Evolutionary conservation across 2,329 filamentous ascomycete species (phyloP).

Genomic region (Penicillium sp.): DNA sequence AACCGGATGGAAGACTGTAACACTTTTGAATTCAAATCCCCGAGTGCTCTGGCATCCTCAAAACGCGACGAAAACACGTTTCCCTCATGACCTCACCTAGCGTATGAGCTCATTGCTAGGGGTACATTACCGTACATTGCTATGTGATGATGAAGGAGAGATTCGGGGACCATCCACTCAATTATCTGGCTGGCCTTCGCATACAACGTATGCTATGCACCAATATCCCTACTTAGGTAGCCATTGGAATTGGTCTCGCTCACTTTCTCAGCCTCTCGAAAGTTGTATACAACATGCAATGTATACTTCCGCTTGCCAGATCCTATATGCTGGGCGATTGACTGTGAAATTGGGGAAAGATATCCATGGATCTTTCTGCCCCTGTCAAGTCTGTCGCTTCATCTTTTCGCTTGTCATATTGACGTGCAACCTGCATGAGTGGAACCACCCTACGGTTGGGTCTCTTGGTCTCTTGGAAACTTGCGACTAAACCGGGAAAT

Average conservation of each 20-base stretch:
- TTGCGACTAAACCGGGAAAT: not conserved
- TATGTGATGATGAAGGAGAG: not conserved
- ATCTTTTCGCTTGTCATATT: not conserved
- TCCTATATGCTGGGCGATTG: not conserved
- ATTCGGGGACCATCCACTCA: not conserved
- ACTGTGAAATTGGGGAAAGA: not conserved
- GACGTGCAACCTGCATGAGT: constrained; percentile 9
- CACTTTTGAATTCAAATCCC: constrained; percentile 17
- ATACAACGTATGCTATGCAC: not conserved
- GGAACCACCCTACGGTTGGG: constrained; percentile 2
- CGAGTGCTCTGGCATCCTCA: not conserved
- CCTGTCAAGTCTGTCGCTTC: not conserved
- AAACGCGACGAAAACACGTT: not conserved
- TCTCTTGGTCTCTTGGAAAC: not conserved
- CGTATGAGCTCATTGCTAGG: not conserved
- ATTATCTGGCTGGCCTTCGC: not conserved
- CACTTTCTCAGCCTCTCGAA: not conserved
- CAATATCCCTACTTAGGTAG: not conserved
- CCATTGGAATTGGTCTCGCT: not conserved
- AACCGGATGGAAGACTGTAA: constrained; percentile 77
- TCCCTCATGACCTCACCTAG: not conserved
- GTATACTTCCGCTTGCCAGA: not conserved
- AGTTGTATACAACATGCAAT: not conserved
- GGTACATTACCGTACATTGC: not conserved
- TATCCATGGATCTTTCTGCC: not conserved